Evolutionary conservation across 495 filamentous ascomycete species (phyloP), one percentile per base, ranked within the genome.

Genomic region (Penicillium daleae): DNA sequence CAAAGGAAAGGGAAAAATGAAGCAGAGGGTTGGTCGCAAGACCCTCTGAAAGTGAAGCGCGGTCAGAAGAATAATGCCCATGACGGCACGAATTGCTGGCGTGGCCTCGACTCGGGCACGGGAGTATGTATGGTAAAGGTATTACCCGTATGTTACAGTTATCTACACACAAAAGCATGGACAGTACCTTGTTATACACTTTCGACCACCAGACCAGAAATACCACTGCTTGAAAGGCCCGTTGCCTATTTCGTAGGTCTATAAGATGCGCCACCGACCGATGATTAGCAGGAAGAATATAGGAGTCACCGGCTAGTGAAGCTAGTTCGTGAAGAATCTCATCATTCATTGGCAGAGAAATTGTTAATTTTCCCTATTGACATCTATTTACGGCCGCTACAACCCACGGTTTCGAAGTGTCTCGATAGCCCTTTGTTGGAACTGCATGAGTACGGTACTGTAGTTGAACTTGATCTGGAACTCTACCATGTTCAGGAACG

Each of bases 211-310:
- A 12, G 0, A 33, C 27, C 29, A 49, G 3, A 59, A 21, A 32
- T 19, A 24, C 21, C 3, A 12, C 4, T 15, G 31, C 40, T 59
- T 31, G 44, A 21, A 35, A 39, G 57, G 13, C 49, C 46, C 46
- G 19, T 65, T 67, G 53, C 71, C 65, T 24, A 31, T 67, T 74
- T 59, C 32, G 63, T 58, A 48, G 32, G 26, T 71, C 66, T 70
- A 70, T 71, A 74, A 24, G 60, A 59, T 56, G 27, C 48, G 55
- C 49, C 39, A 59, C 56, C n/a, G n/a, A 22, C 29, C 46, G 19
- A 24, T 46, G 46, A 50, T 50, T 50, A 50, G 46, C 24, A 50
- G 26, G 46, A 50, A 49, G 46, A 49, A 54, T 32, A 54, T 32
- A 54, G 51, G 32, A 35, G 24, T 54, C 21, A 15, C 9, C 9